Conservation (phyloP, 179 eudicot species). For the Camellia oleifera region DNA sequence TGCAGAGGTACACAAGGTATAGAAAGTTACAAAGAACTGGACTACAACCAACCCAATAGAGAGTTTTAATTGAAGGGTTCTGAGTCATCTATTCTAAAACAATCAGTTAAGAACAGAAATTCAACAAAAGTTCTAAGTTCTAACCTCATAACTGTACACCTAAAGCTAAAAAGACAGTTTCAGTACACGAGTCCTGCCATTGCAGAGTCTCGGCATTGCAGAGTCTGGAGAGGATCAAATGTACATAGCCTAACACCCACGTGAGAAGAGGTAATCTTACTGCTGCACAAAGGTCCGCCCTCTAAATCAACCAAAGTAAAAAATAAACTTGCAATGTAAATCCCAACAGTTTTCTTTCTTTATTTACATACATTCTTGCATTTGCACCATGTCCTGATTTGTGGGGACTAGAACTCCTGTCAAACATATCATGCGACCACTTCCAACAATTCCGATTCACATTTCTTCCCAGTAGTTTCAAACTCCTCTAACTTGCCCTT, state of each 20-base stretch:
- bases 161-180: no score
- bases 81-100: conserved; percentile 7
- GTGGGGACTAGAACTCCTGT: neutral
- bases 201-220: no score
- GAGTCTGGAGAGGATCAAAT: no score
- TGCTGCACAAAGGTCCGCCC: conserved; percentile 9
- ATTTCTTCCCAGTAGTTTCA: conserved; percentile 28
- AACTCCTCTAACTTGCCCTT: conserved; percentile 23
- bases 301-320: conserved; percentile 6
- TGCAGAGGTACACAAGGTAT: no score
- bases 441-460: conserved; percentile 31
- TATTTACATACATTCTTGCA: neutral
- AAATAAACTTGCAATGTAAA: neutral
- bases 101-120: neutral
- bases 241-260: no score
- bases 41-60: no score
- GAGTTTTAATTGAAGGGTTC: neutral
- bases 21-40: no score
- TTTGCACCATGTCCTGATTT: neutral
- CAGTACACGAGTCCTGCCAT: no score
- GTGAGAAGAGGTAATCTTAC: neutral
- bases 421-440: conserved; percentile 12
- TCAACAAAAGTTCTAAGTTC: neutral
- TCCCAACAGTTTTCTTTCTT: neutral
- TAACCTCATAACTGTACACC: neutral